Evolutionary conservation across 768 basidiomycete species (phyloP).

Genomic region (Nevesoporus exiguus): DNA sequence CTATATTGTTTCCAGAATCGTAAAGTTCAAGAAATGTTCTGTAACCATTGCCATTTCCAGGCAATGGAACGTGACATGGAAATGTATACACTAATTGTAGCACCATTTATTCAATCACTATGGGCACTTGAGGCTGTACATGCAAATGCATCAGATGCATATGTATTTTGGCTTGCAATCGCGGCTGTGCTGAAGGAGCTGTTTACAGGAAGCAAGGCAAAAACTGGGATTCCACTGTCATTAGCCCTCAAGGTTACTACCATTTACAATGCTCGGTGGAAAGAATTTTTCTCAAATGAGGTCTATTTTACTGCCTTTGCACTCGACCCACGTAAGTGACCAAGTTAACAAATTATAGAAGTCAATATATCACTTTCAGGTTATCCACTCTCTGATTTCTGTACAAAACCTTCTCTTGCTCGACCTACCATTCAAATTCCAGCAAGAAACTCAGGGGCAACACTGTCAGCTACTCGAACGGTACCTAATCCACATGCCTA

Average conservation of each 20-base stretch:
- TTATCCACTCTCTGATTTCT: neutral
- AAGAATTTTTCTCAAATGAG: neutral
- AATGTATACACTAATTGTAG: neutral
- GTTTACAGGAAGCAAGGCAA: neutral
- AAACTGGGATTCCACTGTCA: neutral
- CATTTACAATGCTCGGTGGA: neutral
- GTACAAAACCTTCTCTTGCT: neutral
- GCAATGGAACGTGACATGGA: neutral
- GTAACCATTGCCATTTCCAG: neutral
- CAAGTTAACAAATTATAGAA: too few relatives aligned
- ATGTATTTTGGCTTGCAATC: neutral
- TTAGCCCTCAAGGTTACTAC: neutral
- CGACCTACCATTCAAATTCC: neutral
- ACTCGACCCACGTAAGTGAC: neutral
- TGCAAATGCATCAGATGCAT: neutral
- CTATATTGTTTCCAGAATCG: too few relatives aligned
- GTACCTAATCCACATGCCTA: neutral
- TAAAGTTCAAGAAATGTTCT: neutral
- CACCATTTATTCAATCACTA: neutral
- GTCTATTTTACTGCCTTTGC: conserved; percentile 1
- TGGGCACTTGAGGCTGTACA: neutral
- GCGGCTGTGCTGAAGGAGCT: neutral
- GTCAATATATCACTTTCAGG: neutral
- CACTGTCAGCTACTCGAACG: too few relatives aligned
- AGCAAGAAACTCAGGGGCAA: neutral